Percentiles rank a stretch among this genome's conserved stretches.
phyloP scores from a whole-genome alignment of 1,284 basidiomycete species.

The Cystobasidiaceae sp. region DNA sequence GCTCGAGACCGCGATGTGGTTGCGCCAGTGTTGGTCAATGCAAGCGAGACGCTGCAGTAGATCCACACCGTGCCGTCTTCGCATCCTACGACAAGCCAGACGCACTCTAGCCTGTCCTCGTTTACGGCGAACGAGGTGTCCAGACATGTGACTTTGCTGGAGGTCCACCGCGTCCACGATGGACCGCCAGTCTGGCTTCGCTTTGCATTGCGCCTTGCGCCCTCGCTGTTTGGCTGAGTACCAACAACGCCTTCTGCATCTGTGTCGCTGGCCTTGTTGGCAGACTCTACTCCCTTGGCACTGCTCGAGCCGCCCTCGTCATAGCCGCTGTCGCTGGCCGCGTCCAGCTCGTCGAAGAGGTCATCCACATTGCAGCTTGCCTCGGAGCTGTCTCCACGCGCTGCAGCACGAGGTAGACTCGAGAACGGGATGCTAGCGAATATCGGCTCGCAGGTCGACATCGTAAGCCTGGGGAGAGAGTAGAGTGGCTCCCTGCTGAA shows the following conservation, averaged over 20 bases:
- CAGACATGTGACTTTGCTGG: slow-evolving; percentile 11
- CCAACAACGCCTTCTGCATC: background rate
- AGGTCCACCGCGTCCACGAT: slow-evolving; percentile 23
- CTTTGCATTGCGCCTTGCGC: no score
- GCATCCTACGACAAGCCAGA: slow-evolving; percentile 31
- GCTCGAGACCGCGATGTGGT: background rate
- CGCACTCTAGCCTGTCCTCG: slow-evolving; percentile 27
- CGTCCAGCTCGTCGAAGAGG: slow-evolving; percentile 34
- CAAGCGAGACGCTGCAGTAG: slow-evolving; percentile 19
- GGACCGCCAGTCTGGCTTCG: no score
- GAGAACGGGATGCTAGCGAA: slow-evolving; percentile 22
- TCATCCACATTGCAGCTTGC: slow-evolving; percentile 35
- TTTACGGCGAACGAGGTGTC: slow-evolving; percentile 14
- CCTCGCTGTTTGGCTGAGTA: background rate
- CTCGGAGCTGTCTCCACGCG: background rate
- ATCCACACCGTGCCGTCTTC: slow-evolving; percentile 28
- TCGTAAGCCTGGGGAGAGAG: no score
- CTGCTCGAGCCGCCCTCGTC: background rate
- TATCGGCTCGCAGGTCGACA: slow-evolving; percentile 6
- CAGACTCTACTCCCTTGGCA: background rate
- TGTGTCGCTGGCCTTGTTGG: background rate
- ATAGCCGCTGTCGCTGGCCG: slow-evolving; percentile 29
- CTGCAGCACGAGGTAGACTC: background rate
- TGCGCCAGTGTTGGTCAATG: background rate
- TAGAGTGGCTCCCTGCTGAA: background rate